These are phyloP conservation scores for Linnemannia schmuckeri DNA, from an alignment of 192 early-diverging fungal species.

Conservation along the genomic window DNA sequence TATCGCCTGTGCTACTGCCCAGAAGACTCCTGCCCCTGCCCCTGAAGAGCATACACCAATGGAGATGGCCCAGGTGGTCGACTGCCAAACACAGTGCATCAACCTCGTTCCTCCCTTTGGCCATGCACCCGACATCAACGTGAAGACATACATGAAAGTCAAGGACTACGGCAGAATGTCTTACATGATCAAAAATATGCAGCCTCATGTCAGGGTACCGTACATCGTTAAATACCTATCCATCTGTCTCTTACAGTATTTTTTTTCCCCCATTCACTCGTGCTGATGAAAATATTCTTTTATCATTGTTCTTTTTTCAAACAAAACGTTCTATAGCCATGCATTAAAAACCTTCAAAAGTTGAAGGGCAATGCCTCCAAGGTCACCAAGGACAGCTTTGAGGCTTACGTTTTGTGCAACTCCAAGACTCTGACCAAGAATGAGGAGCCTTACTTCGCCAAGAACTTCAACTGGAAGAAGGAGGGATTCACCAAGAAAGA, in stretches of 20 bases:
- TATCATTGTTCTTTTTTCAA: not conserved
- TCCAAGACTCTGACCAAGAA: slow-evolving; percentile 48
- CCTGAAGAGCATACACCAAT: not conserved
- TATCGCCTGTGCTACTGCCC: slow-evolving; percentile 29
- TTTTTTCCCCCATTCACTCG: not conserved
- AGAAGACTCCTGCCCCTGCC: slow-evolving; percentile 19
- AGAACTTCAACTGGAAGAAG: slow-evolving; percentile 47
- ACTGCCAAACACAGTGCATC: slow-evolving; percentile 50
- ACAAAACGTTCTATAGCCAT: slow-evolving; percentile 26
- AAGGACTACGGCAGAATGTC: slow-evolving; percentile 32
- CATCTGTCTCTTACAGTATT: not conserved
- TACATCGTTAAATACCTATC: not conserved
- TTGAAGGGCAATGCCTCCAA: slow-evolving; percentile 36
- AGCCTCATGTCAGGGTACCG: slow-evolving; percentile 30
- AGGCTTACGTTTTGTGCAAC: slow-evolving; percentile 45
- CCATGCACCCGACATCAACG: slow-evolving; percentile 19
- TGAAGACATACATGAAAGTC: slow-evolving; percentile 15
- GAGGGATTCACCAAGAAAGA: slow-evolving; percentile 29
- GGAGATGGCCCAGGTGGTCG: slow-evolving; percentile 42
- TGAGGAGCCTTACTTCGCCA: slow-evolving; percentile 30
- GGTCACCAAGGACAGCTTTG: slow-evolving; percentile 30
- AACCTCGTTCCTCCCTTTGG: slow-evolving; percentile 19
- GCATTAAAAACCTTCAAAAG: slow-evolving; percentile 11
- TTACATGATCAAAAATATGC: slow-evolving; percentile 44
- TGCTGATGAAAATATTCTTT: slow-evolving; percentile 18